Percentiles rank a stretch among this genome's conserved stretches.
These are phyloP conservation scores for Diplosphaera chodatii DNA, from an alignment of 139 green algal genomes.

Conservation along the genomic window DNA sequence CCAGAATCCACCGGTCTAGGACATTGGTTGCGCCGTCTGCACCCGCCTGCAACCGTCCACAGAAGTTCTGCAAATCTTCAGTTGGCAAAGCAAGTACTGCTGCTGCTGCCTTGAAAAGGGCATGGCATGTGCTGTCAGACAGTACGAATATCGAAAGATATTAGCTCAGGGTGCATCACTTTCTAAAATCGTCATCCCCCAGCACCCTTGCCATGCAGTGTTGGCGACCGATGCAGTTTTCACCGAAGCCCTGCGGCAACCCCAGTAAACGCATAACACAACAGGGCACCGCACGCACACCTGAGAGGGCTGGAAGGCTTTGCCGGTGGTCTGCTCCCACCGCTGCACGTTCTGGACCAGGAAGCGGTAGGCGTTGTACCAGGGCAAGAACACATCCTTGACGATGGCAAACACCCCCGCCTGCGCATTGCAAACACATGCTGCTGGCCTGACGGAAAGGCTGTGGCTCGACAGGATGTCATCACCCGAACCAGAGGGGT, in stretches of 20 bases:
- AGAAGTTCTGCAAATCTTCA: too few relatives aligned
- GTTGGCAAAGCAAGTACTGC: too few relatives aligned
- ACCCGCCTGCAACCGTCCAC: constrained; percentile 22
- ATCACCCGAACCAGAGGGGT: too few relatives aligned
- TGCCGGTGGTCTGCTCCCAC: constrained; percentile 54
- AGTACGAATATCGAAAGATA: background rate
- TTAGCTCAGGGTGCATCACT: background rate
- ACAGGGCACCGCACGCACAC: constrained; percentile 15
- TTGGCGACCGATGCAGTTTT: background rate
- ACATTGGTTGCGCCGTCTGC: constrained; percentile 60
- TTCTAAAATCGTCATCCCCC: background rate
- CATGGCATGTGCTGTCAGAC: background rate
- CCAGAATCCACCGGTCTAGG: constrained; percentile 86
- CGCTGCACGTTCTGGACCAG: constrained; percentile 83
- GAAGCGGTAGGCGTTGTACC: constrained; percentile 98
- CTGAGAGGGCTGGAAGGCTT: constrained; percentile 43
- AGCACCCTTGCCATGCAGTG: background rate
- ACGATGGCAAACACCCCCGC: constrained; percentile 92
- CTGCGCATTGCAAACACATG: too few relatives aligned
- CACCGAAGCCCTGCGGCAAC: too few relatives aligned
- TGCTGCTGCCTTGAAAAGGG: too few relatives aligned
- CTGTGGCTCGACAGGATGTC: too few relatives aligned
- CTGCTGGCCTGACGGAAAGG: too few relatives aligned
- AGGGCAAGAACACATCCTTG: constrained; percentile 97
- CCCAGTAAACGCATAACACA: too few relatives aligned